phyloP scores from a whole-genome alignment of 192 early-diverging fungal species.

The Tieghemiomyces parasiticus region DNA sequence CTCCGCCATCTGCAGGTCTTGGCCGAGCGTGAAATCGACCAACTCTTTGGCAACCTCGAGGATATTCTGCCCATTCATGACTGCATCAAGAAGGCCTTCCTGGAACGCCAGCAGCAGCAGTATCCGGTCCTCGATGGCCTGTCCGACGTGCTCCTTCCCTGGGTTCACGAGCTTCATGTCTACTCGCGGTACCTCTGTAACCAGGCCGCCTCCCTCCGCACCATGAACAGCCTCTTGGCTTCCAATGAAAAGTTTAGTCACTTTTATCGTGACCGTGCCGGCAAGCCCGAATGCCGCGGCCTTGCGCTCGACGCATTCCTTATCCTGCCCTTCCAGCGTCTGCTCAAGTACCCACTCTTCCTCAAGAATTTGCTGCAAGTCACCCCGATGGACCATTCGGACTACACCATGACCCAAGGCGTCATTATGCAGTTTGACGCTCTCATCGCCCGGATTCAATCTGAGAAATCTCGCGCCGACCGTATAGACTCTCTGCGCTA shows the following conservation, averaged over 20 bases:
- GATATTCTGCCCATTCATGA: constrained; percentile 36
- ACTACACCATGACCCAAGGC: constrained; percentile 15
- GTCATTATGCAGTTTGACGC: constrained; percentile 16
- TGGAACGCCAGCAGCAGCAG: constrained; percentile 36
- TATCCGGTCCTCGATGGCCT: constrained; percentile 35
- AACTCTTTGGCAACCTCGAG: constrained; percentile 31
- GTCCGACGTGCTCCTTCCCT: constrained; percentile 31
- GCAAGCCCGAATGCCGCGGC: constrained; percentile 29
- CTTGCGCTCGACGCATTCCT: constrained; percentile 37
- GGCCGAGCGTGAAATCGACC: constrained; percentile 25
- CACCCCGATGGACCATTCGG: constrained; percentile 18
- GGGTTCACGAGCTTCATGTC: constrained; percentile 26
- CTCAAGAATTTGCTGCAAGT: constrained; percentile 31
- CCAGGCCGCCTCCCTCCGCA: constrained; percentile 35
- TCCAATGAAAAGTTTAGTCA: constrained; percentile 29
- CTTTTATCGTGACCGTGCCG: constrained; percentile 32
- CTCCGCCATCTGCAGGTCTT: constrained; percentile 25
- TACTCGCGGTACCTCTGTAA: constrained; percentile 39
- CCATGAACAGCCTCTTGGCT: constrained; percentile 25
- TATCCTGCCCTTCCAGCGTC: constrained; percentile 40
- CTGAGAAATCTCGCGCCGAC: constrained; percentile 15
- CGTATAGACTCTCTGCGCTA: constrained; percentile 15
- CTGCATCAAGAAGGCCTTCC: constrained; percentile 29
- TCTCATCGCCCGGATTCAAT: constrained; percentile 14
- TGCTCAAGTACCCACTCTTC: constrained; percentile 42